Conservation (phyloP, 129 eudicot genomes). For the Scalesia atractyloides region DNA sequence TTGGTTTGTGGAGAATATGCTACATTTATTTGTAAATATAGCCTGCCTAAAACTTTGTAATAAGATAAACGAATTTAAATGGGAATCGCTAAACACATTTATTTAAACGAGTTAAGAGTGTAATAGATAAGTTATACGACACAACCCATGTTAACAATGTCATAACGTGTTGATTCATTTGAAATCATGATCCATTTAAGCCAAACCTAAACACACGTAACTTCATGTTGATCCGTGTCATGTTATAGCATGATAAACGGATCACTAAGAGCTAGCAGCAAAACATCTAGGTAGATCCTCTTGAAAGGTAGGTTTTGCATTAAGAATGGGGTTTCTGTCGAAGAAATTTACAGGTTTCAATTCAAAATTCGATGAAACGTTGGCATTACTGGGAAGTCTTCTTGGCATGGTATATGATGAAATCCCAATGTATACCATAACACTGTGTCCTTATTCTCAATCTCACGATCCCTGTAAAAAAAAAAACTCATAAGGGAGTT, state of each 20-base stretch:
- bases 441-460: constrained; percentile 59
- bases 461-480: constrained; percentile 46
- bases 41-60: too few relatives aligned
- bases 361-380: constrained; percentile 58
- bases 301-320: constrained; percentile 32
- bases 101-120: too few relatives aligned
- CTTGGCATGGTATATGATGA: constrained; percentile 70
- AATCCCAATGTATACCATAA: constrained; percentile 66
- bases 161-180: too few relatives aligned
- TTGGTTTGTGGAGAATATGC: too few relatives aligned
- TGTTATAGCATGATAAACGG: not conserved
- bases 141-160: too few relatives aligned
- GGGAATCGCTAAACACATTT: too few relatives aligned
- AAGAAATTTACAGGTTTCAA: constrained; percentile 69
- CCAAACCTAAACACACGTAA: too few relatives aligned
- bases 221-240: too few relatives aligned
- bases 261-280: constrained; percentile 23
- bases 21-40: too few relatives aligned
- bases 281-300: constrained; percentile 36
- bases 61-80: too few relatives aligned
- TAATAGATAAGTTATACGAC: too few relatives aligned
- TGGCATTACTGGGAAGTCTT: constrained; percentile 66
- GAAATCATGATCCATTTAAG: too few relatives aligned
- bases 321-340: constrained; percentile 48
- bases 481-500: not conserved